Base-by-base conservation (phyloP, 1,284 basidiomycete genomes). In the Trichosporon ovoides region DNA sequence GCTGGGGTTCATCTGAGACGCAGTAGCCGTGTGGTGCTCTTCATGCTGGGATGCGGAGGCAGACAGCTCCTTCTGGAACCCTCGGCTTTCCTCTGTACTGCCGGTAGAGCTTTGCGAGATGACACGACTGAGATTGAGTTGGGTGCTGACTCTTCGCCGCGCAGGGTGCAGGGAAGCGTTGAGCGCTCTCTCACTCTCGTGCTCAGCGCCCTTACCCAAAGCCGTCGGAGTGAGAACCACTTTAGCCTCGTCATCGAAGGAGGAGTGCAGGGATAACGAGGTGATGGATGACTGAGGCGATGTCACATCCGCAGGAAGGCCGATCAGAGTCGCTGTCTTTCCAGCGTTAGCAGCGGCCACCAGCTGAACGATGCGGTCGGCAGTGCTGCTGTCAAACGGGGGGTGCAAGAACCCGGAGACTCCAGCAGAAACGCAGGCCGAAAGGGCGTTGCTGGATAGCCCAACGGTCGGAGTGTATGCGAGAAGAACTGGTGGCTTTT, bases 401-500 rank as follows among this genome's bases (percentile, higher is more conserved):
- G 76, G 75, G 16, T 70, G 70, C 10, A 78, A 61, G 0, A 78
- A 74, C 16, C 74, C 74, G 0, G 68, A 61, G 0, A 74, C 73
- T 9, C 76, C 75, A 6, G 70, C 71, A n/a, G 57, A 51, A 6
- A 76, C 55, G 56, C 73, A 76, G 2, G 67, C 65, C 2, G 65
- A 57, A 5, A 75, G 67, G 1, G 73, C 70, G 2, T 61, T 50
- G 7, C 64, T 56, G 0, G 70, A 64, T 3, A 76, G 55, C 3
- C 67, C 68, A 3, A 72, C 71, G 37, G 74, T 72, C 33, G 76
- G 69, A 7, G 71, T 71, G 58, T 77, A 78, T 2, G 73, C 75
- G 22, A 78, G 59, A 35, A 78, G 66, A 36, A 76, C 57, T 11
- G 71, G 66, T 56, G 74, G 72, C 9, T 69, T 69, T 36, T 68